Evolutionary conservation across 257 asterid species (phyloP).

Genomic region (Solanum piurae): DNA sequence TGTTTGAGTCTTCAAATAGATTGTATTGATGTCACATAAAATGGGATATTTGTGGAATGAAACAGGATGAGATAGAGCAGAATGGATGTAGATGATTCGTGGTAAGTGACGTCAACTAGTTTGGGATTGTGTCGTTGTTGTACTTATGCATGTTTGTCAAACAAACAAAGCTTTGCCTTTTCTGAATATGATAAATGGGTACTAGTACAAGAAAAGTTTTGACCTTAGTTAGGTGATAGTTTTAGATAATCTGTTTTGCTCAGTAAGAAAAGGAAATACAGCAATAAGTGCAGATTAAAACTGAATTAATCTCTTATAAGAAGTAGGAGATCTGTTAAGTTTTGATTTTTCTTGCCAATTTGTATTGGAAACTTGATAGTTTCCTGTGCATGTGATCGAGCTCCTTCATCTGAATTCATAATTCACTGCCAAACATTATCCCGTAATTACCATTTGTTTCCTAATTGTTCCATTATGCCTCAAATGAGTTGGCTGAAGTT

Average conservation of each 20-base stretch:
- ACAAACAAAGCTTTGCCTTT: not conserved
- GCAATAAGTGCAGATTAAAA: not conserved
- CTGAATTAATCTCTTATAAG: not conserved
- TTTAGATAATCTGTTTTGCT: not conserved
- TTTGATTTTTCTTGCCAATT: not conserved
- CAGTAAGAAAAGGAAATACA: not conserved
- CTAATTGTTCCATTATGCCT: not conserved
- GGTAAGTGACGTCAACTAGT: not conserved
- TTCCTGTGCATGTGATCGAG: not conserved
- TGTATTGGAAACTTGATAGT: not conserved
- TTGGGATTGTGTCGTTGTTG: not conserved
- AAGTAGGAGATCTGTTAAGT: not conserved
- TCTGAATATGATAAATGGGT: not conserved
- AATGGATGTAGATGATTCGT: not conserved
- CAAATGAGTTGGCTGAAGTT: not conserved
- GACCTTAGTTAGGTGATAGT: not conserved
- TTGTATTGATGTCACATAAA: not conserved
- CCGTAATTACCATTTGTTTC: not conserved
- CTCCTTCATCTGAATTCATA: not conserved
- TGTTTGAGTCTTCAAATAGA: not conserved
- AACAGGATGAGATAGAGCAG: not conserved
- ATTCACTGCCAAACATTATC: not conserved
- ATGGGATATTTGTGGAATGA: not conserved
- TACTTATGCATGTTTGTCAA: not conserved
- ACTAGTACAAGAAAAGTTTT: not conserved